Evolutionary conservation across 2,329 filamentous ascomycete genomes (phyloP).

Genomic region (Dactylellina cionopaga): DNA sequence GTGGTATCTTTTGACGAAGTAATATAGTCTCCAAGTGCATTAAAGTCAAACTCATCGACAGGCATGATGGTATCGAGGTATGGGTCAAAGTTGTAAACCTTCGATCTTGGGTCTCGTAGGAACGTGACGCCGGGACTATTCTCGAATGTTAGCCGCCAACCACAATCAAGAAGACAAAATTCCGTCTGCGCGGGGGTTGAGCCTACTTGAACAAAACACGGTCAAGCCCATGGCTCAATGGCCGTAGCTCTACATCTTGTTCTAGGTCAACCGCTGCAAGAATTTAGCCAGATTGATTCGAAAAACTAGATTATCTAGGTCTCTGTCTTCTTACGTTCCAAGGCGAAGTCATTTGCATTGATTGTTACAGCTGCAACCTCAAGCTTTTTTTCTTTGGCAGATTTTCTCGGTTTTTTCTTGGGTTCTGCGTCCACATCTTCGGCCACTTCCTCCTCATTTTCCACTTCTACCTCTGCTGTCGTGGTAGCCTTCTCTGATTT

Average conservation of each 20-base stretch:
- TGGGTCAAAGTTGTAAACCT: slow-evolving; percentile 96
- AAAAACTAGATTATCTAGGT: not conserved
- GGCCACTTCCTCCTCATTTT: not conserved
- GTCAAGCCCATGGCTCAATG: slow-evolving; percentile 78
- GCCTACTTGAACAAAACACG: slow-evolving; percentile 87
- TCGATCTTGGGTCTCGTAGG: slow-evolving; percentile 85
- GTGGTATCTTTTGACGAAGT: slow-evolving; percentile 86
- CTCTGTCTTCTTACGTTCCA: slow-evolving; percentile 52
- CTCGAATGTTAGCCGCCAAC: slow-evolving; percentile 22
- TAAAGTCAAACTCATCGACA: slow-evolving; percentile 89
- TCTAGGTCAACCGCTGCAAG: slow-evolving; percentile 60
- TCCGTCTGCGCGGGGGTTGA: too few species aligned
- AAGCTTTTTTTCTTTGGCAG: slow-evolving; percentile 37
- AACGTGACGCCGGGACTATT: slow-evolving; percentile 81
- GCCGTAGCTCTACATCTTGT: slow-evolving; percentile 67
- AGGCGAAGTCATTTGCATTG: slow-evolving; percentile 15
- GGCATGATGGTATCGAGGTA: slow-evolving; percentile 95
- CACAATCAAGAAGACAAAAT: not conserved
- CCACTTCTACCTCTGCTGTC: not conserved
- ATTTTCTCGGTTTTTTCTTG: slow-evolving; percentile 9
- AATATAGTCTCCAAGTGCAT: slow-evolving; percentile 83
- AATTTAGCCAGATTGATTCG: not conserved
- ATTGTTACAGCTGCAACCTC: slow-evolving; percentile 43
- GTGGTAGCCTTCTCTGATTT: not conserved
- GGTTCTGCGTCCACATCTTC: not conserved